Conservation (phyloP, 306 rosid genomes). For the Cicer chorassanicum region DNA sequence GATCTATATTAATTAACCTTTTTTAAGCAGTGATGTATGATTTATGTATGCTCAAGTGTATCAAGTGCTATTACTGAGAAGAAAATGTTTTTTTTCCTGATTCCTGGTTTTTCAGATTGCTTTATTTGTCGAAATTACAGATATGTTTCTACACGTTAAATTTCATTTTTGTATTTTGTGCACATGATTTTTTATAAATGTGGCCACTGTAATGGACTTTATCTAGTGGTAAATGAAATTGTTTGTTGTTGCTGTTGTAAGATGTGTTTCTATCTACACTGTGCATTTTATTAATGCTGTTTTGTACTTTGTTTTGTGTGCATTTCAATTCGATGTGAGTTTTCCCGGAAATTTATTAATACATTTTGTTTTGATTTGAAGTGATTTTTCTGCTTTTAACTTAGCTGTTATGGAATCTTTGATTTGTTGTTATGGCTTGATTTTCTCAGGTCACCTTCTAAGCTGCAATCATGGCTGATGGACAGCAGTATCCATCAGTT, state of each 20-base stretch:
- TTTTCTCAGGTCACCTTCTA: slow-evolving; percentile 55
- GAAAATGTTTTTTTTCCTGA: background rate
- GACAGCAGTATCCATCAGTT: slow-evolving; percentile 64
- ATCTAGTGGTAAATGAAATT: background rate
- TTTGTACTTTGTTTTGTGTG: background rate
- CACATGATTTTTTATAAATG: no score
- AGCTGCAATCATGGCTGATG: slow-evolving; percentile 71
- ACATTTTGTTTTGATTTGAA: background rate
- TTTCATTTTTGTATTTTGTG: background rate
- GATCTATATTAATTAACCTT: background rate
- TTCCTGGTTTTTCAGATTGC: background rate
- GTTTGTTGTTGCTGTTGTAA: background rate
- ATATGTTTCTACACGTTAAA: background rate
- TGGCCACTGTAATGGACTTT: background rate
- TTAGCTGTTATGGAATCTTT: background rate
- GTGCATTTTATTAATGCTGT: slow-evolving; percentile 1
- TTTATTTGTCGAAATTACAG: background rate
- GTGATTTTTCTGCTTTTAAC: background rate
- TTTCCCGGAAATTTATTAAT: background rate
- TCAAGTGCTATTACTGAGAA: background rate
- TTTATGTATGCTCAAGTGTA: background rate
- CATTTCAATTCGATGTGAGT: background rate
- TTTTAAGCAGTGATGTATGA: background rate
- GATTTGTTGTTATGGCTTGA: slow-evolving; percentile 23
- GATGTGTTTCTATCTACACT: background rate